Conservation (phyloP, 2,329 filamentous ascomycete species). For the Cercospora beticola region DNA sequence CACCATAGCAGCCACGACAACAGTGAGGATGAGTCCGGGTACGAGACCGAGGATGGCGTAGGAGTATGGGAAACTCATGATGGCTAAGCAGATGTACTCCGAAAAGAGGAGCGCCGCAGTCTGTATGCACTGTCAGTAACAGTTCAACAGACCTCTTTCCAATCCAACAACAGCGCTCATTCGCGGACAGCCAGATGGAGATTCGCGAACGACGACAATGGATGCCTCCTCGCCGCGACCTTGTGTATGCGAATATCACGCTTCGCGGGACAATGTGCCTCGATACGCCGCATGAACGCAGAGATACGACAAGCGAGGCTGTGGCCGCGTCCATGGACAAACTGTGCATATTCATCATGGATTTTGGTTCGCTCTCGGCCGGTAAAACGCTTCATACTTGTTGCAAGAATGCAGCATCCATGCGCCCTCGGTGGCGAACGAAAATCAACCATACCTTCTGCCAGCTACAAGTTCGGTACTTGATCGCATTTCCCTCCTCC, state of each 20-base stretch:
- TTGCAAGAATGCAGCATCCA: neutral
- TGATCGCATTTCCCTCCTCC: constrained; percentile 75
- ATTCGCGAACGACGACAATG: too few relatives aligned
- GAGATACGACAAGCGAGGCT: neutral
- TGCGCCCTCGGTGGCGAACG: neutral
- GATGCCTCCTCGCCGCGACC: too few relatives aligned
- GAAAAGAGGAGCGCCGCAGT: constrained; percentile 88
- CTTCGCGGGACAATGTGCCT: neutral
- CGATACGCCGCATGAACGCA: neutral
- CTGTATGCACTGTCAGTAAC: constrained; percentile 42
- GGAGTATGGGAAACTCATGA: constrained; percentile 95
- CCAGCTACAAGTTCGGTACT: constrained; percentile 93
- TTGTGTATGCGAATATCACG: neutral
- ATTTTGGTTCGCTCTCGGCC: neutral
- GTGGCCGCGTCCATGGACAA: neutral
- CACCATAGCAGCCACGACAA: constrained; percentile 73
- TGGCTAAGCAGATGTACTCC: constrained; percentile 89
- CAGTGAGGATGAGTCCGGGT: constrained; percentile 79
- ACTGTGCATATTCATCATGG: neutral
- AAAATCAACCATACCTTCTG: constrained; percentile 61
- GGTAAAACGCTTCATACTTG: neutral
- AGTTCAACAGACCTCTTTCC: neutral
- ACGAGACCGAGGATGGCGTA: constrained; percentile 86
- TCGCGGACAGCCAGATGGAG: too few relatives aligned
- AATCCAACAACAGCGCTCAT: neutral